Base-by-base conservation (phyloP, 2,329 filamentous ascomycete species). In the Paraphaeosphaeria sporulosa region DNA sequence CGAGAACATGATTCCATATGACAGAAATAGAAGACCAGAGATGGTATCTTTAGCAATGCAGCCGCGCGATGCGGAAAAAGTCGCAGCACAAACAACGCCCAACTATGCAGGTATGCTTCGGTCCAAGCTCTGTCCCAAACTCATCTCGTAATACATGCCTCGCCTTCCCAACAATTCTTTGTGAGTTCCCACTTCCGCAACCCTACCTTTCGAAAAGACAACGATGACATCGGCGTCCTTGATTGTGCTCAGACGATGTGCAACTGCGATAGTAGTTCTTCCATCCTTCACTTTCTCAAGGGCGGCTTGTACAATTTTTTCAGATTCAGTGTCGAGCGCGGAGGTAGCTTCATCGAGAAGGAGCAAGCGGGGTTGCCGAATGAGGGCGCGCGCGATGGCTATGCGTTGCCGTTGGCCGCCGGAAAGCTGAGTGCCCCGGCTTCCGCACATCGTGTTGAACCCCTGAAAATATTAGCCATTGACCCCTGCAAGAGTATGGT, bases 401-500 rank as follows among this genome's bases (percentile, higher is more conserved):
- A 98, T 89, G 61, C 95, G 91, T 79, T 98, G 94, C 75, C 97
- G 97, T 79, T 98, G 95, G 0, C 94, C 95, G 57, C 95, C 94
- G 1, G 72, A 76, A 1, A 77, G 61, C n/a, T 4, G 80, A 68
- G 63, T 78, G 54, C 74, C 74, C 25, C 70, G 65, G 34, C 58
- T 71, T 13, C 76, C 75, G 44, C 71, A 75, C 50, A 74, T 62
- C 2, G 74, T 77, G 40, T 64, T 64, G 52, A 76, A 47, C 89
- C 93, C 82, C 49, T 60, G 5, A 23, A 30, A n/a, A 5, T n/a
- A n/a, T 47, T 10, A 59, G 36, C 9, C 10, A n/a, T 52, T n/a
- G 32, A 10, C 7, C n/a, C 36, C 13, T 10, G 1, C 10, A 36
- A 9, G 38, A 19, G 27, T 12, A 1, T 7, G n/a, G 25, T n/a